Evolutionary conservation across 163 green algal genomes (phyloP), one percentile per base, ranked within the genome.

Genomic region (Scenedesmus sp.): DNA sequence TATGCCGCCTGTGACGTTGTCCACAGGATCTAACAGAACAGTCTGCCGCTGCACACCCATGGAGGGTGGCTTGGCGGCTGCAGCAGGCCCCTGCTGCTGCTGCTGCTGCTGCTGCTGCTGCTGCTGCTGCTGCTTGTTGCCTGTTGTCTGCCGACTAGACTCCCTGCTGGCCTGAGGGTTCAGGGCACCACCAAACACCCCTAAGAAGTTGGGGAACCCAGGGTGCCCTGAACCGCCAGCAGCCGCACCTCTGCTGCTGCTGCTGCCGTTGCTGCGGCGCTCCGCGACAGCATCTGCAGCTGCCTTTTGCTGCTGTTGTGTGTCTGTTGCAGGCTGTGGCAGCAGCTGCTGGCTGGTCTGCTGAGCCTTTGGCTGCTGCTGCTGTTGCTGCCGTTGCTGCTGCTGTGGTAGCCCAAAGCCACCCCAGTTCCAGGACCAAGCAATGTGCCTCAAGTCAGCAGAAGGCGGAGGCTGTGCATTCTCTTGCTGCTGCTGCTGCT

Each of bases 371-470:
- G 77, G 83, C n/a, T 77, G 59, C 59, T 79, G 83, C 59, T 20
- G 46, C n/a, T 83, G 64, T 16, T 89, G 64, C 26, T 89, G 84
- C 84, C 81, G 84, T n/a, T 88, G 84, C 84, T 88, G 84, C 84
- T 81, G 84, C 84, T 89, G 54, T 15, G 66, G 54, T 12, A 57
- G 5, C 18, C 67, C 62, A 5, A 62, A n/a, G 7, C n/a, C 23
- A 6, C 34, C 2, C 84, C 84, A 89, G 16, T 62, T 62, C 84
- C 84, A 89, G 5, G 84, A 62, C 18, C 84, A 16, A 20, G 62
- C 84, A 60, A 89, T 89, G 7, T 70, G n/a, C 52, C 26, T 16
- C 60, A 89, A 23, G 54, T 89, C 84, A 52, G 81, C 84, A 34
- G 84, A 89, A 26, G 62, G 81, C 5, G 20, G 34, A 13, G 26